These are phyloP conservation scores for Solanum tarapatanum DNA, from an alignment of 257 asterid species.

Conservation along the genomic window DNA sequence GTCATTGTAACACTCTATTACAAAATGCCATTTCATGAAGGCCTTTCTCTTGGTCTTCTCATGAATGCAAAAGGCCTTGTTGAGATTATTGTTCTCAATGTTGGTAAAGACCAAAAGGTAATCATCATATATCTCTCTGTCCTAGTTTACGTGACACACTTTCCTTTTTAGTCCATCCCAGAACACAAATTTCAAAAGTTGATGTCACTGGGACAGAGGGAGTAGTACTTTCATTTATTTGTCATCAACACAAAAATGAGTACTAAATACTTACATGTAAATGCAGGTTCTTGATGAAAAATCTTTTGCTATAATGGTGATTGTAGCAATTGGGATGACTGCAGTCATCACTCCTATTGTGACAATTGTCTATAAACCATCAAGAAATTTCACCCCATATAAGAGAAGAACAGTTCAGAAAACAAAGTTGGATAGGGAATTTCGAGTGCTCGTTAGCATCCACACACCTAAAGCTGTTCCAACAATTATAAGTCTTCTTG, in stretches of 20 bases:
- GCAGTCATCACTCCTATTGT: conserved; percentile 54
- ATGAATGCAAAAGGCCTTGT: conserved; percentile 94
- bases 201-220: too few relatives aligned
- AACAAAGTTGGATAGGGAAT: conserved; percentile 54
- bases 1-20: conserved; percentile 62
- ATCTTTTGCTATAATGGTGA: conserved; percentile 76
- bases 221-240: not conserved
- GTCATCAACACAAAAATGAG: not conserved
- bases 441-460: conserved; percentile 49
- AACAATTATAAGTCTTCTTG: conserved; percentile 72
- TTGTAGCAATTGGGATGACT: conserved; percentile 68
- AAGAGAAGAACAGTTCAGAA: conserved; percentile 58
- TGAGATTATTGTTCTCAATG: conserved; percentile 92
- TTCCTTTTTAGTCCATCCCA: not conserved
- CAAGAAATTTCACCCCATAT: conserved; percentile 41
- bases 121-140: not conserved
- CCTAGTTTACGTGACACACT: not conserved
- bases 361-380: conserved; percentile 60
- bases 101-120: conserved; percentile 94
- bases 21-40: conserved; percentile 68
- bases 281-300: conserved; percentile 65
- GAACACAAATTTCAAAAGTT: not conserved
- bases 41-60: conserved; percentile 80
- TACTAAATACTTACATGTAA: not conserved
- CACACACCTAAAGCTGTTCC: conserved; percentile 87